Base-by-base conservation (phyloP, 2,329 filamentous ascomycete genomes). In the Alternaria alternata region DNA sequence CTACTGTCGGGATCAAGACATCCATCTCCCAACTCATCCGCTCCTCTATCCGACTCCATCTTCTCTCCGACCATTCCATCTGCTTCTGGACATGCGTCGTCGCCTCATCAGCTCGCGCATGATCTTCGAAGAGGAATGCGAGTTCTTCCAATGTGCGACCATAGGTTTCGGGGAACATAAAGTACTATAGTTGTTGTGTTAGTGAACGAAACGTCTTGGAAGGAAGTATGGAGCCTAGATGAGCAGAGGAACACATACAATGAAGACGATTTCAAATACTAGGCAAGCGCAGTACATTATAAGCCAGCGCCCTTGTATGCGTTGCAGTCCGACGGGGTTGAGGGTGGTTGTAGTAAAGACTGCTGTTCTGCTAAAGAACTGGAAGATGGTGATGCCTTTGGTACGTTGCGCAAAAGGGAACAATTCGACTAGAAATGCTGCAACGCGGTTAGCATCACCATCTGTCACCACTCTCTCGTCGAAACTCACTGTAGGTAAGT, bases 101-200 rank as follows among this genome's bases (percentile, higher is more conserved):
- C 12, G 72, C 70, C 62, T 75, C 64, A 14, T 76, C 74, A 6
- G 74, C 74, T 12, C 68, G 65, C 2, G 66, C 54, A 18, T 66
- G 58, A 57, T 73, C 71, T 64, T 76, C 74, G 60, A 75, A 76
- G 14, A 76, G 61, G 63, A 75, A 75, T 34, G 88, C 86, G 65
- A 90, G 85, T 74, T 90, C 88, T 74, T 91, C 89, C 0, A 91
- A 84, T 0, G 88, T 91, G 2, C 88, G 87, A 1, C 88, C 88
- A 70, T 88, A 88, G 11, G 89, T 91, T 80, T 92, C 89, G 46
- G 89, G 84, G 71, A 88, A 89, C 78, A 89, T 85, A 80, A 88
- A 87, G 77, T 86, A 89, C 69, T 70, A n/a, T 2, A 12, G 7
- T 16, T 1, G 2, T 12, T 24, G 20, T 1, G 18, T 48, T 4